Evolutionary conservation across 176 grass and related monocot species (phyloP).

Genomic region (Otatea glauca): DNA sequence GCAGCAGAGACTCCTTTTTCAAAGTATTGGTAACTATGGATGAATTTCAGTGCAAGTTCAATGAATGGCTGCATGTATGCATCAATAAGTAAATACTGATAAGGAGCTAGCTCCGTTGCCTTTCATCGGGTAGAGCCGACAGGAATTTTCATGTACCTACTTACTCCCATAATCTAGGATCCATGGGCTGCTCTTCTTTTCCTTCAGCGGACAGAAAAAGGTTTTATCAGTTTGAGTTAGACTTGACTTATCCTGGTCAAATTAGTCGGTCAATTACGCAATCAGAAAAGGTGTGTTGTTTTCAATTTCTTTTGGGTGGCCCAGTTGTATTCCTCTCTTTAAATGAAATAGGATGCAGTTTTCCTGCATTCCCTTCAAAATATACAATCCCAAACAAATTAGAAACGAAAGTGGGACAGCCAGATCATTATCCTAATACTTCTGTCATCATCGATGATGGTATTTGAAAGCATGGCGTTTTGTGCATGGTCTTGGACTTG

Average conservation of each 20-base stretch:
- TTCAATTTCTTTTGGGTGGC: too few species aligned
- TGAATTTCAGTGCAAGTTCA: constrained; percentile 27
- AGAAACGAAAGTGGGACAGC: neutral
- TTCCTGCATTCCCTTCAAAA: too few species aligned
- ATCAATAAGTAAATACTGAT: neutral
- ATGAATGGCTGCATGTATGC: neutral
- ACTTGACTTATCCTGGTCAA: constrained; percentile 32
- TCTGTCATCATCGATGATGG: neutral
- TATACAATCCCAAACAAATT: neutral
- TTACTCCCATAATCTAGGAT: neutral
- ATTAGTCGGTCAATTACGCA: neutral
- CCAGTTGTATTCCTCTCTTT: too few species aligned
- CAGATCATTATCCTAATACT: neutral
- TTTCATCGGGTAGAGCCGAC: neutral
- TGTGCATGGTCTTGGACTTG: neutral
- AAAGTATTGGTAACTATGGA: neutral
- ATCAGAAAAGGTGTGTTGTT: too few species aligned
- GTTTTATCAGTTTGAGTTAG: neutral
- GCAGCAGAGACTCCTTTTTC: constrained; percentile 11
- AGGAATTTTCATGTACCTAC: constrained; percentile 14
- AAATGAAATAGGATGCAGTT: too few species aligned
- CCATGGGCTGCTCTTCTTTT: neutral
- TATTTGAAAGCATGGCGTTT: neutral
- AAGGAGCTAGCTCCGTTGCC: neutral
- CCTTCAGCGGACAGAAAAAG: neutral